Percentiles rank a stretch among this genome's conserved stretches.
Evolutionary conservation across 257 asterid species (phyloP).

Genomic region (Dorcoceras hygrometricum): DNA sequence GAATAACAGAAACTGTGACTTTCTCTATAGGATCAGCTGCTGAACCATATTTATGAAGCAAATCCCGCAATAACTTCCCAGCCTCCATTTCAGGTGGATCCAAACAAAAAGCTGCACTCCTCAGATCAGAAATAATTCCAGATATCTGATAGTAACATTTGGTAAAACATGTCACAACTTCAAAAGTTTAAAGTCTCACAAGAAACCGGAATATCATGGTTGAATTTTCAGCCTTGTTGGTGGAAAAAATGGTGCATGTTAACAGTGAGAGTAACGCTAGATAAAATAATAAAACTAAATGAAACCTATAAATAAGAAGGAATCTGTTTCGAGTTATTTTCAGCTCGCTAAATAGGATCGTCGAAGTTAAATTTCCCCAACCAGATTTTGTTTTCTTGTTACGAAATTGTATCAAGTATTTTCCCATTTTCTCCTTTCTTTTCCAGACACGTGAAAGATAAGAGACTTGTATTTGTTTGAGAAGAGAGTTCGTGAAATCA

Average conservation of each 20-base stretch:
- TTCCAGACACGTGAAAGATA: background rate
- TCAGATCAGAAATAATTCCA: conserved; percentile 54
- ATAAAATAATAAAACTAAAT: background rate
- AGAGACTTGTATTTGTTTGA: background rate
- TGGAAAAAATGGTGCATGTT: background rate
- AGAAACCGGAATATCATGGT: background rate
- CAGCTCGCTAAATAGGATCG: too few species aligned
- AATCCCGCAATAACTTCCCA: conserved; percentile 50
- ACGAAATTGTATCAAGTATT: background rate
- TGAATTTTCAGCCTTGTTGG: conserved; percentile 3
- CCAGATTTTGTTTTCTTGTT: too few species aligned
- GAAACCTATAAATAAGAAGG: background rate
- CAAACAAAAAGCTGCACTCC: conserved; percentile 51
- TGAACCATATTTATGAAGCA: conserved; percentile 56
- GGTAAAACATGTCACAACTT: conserved; percentile 16
- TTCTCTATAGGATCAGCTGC: conserved; percentile 45
- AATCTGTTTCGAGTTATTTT: background rate
- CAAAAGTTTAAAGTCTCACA: conserved; percentile 1
- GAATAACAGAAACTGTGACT: conserved; percentile 45
- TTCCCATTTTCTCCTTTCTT: background rate
- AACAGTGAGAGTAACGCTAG: background rate
- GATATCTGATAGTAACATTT: conserved; percentile 56
- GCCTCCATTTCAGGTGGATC: conserved; percentile 85
- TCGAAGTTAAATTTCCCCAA: too few species aligned
- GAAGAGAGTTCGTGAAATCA: background rate